Percentiles rank a stretch among this genome's conserved stretches.
Evolutionary conservation across 306 rosid genomes (phyloP).

Genomic region (Luffa acutangula): DNA sequence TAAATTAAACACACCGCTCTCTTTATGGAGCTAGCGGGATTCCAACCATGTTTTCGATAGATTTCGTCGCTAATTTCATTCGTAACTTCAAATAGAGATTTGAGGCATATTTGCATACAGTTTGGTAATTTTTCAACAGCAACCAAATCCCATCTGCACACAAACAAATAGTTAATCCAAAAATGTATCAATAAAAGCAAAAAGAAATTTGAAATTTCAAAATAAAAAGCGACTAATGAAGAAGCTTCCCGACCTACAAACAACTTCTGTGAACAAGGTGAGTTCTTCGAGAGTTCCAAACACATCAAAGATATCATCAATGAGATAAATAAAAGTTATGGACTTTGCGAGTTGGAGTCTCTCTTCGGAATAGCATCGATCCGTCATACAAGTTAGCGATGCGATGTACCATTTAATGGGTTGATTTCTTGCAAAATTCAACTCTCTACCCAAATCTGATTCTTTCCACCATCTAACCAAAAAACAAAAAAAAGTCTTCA

Average conservation of each 20-base stretch:
- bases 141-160: slow-evolving; percentile 41
- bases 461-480: slow-evolving; percentile 45
- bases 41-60: slow-evolving; percentile 32
- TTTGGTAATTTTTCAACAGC: slow-evolving; percentile 32
- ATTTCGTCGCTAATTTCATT: slow-evolving; percentile 38
- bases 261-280: slow-evolving; percentile 30
- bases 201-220: too few species aligned
- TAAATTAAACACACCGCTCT: slow-evolving; percentile 10
- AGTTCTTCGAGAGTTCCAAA: slow-evolving; percentile 35
- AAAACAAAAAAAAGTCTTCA: too few species aligned
- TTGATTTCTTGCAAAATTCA: slow-evolving; percentile 39
- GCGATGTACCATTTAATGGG: slow-evolving; percentile 55
- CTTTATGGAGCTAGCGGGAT: slow-evolving; percentile 22
- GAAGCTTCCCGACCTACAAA: slow-evolving; percentile 23
- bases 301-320: slow-evolving; percentile 46
- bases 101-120: slow-evolving; percentile 43
- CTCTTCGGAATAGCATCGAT: slow-evolving; percentile 25
- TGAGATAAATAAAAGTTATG: slow-evolving; percentile 33
- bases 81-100: slow-evolving; percentile 30
- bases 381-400: slow-evolving; percentile 32
- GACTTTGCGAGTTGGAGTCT: slow-evolving; percentile 45
- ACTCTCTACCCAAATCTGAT: slow-evolving; percentile 33
- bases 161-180: too few species aligned
- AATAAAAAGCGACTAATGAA: too few species aligned
- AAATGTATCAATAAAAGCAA: too few species aligned